Conservation (phyloP, 75 land plant genomes). For the Azolla pinnata region DNA sequence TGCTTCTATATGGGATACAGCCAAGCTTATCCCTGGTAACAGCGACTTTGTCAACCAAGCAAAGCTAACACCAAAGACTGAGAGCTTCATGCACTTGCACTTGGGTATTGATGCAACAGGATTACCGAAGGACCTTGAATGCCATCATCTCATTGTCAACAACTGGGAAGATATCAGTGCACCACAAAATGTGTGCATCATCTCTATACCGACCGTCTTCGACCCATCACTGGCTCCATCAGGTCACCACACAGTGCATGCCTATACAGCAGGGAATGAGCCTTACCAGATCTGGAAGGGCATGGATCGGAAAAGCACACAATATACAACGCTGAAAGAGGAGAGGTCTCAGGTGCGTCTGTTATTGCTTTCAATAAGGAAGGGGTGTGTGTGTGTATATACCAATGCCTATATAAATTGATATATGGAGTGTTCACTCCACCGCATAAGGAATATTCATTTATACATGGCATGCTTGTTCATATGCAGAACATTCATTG, state of each 20-base stretch:
- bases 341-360: constrained; percentile 24
- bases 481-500: too few relatives aligned
- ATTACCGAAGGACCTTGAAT: constrained; percentile 23
- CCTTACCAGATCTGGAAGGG: constrained; percentile 33
- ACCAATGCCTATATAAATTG: too few relatives aligned
- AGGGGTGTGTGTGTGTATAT: too few relatives aligned
- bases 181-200: constrained; percentile 29
- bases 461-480: too few relatives aligned
- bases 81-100: constrained; percentile 31
- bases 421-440: too few relatives aligned
- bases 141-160: constrained; percentile 26
- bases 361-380: too few relatives aligned
- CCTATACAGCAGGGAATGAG: constrained; percentile 33
- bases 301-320: constrained; percentile 20
- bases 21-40: constrained; percentile 15
- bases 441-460: too few relatives aligned
- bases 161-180: constrained; percentile 24
- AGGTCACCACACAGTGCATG: constrained; percentile 27
- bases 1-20: constrained; percentile 34
- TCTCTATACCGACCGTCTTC: constrained; percentile 30
- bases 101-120: constrained; percentile 29
- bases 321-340: constrained; percentile 24
- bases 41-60: constrained; percentile 10
- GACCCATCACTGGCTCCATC: constrained; percentile 26
- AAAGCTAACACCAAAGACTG: constrained; percentile 15